Evolutionary conservation across 2,329 filamentous ascomycete genomes (phyloP).

Genomic region (Aspergillus tubingensis): DNA sequence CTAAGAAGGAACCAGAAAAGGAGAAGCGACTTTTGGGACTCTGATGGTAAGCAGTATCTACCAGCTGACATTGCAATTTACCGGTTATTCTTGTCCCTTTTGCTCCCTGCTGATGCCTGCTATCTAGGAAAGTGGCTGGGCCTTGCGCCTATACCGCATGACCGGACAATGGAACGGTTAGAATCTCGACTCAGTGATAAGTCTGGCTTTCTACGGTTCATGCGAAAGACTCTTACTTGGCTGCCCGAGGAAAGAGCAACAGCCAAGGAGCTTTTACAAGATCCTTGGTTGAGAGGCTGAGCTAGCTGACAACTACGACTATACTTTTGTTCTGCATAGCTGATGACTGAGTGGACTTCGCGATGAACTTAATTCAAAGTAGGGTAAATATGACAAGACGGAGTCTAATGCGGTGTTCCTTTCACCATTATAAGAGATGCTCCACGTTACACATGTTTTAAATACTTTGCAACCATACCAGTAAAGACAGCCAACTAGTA

Average conservation of each 20-base stretch:
- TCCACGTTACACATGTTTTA: too few species aligned
- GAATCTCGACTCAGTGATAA: constrained; percentile 23
- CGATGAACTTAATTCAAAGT: too few species aligned
- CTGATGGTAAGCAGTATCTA: constrained; percentile 30
- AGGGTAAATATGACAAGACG: too few species aligned
- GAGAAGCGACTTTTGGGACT: constrained; percentile 40
- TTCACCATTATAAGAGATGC: too few species aligned
- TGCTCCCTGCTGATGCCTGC: not conserved
- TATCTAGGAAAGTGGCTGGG: constrained; percentile 32
- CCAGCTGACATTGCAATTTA: not conserved
- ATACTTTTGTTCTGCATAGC: too few species aligned
- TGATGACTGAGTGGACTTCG: too few species aligned
- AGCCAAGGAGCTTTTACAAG: constrained; percentile 38
- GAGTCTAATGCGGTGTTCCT: too few species aligned
- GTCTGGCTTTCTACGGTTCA: constrained; percentile 36
- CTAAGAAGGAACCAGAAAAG: constrained; percentile 30
- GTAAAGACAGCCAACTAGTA: too few species aligned
- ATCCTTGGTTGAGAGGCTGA: constrained; percentile 35
- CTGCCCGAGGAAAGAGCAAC: constrained; percentile 37
- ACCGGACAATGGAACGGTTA: constrained; percentile 24
- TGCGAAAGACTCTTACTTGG: constrained; percentile 41
- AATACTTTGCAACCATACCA: too few species aligned
- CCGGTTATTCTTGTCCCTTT: not conserved
- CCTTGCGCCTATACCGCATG: constrained; percentile 29
- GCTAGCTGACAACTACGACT: not conserved